These are phyloP conservation scores for Cryomyces antarcticus DNA, from an alignment of 495 filamentous ascomycete genomes.

Conservation along the genomic window DNA sequence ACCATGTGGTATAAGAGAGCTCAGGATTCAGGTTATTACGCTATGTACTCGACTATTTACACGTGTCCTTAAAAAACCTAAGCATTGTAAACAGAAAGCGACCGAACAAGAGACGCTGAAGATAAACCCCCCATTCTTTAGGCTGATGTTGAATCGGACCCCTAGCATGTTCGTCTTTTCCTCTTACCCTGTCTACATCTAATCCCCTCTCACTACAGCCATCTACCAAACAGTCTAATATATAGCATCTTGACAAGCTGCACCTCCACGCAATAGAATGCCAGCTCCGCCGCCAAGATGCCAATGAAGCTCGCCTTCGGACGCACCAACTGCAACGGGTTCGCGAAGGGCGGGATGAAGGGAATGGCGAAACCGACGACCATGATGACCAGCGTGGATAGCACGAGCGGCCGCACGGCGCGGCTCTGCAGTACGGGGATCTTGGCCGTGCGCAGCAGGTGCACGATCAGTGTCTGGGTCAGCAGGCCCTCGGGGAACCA, in stretches of 20 bases:
- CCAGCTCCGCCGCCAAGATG: not conserved
- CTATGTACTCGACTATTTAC: too few species aligned
- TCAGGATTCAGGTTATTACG: too few species aligned
- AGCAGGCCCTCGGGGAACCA: conserved; percentile 1
- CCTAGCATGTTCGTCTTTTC: too few species aligned
- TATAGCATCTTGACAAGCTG: conserved; percentile 1
- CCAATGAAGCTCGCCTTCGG: not conserved
- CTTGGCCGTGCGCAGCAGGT: conserved; percentile 1
- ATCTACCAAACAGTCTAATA: not conserved
- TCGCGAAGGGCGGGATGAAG: conserved; percentile 1
- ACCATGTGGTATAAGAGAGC: too few species aligned
- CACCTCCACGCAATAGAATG: conserved; percentile 1
- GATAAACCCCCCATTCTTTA: too few species aligned
- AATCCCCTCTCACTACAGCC: not conserved
- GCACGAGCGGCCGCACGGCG: not conserved
- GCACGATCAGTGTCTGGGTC: conserved; percentile 1
- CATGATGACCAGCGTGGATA: not conserved
- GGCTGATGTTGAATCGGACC: too few species aligned
- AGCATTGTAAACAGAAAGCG: too few species aligned
- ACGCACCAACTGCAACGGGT: not conserved
- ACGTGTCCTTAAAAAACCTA: too few species aligned
- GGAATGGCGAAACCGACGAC: not conserved
- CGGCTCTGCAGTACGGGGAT: not conserved
- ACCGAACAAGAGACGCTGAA: too few species aligned
- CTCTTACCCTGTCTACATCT: too few species aligned